Evolutionary conservation across 2,329 filamentous ascomycete species (phyloP).

Genomic region (Ambrosiella xylebori): DNA sequence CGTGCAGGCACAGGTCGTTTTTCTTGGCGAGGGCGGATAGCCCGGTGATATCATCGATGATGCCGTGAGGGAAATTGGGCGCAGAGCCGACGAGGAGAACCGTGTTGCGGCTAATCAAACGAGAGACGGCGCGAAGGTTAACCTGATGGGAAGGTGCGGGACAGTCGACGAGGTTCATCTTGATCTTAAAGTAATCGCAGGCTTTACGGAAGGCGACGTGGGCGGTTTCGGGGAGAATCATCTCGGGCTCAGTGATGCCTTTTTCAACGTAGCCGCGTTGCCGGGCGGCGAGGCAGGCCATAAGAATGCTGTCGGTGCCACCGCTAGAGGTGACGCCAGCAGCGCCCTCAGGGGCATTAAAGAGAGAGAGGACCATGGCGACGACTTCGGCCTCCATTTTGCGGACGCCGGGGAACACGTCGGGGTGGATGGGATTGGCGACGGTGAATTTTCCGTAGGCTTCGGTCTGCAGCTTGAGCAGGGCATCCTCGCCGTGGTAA

Average conservation of each 20-base stretch:
- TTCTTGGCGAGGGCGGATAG: conserved; percentile 69
- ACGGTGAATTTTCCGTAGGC: conserved; percentile 92
- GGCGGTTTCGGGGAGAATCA: conserved; percentile 89
- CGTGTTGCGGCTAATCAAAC: conserved; percentile 87
- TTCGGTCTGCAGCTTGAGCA: conserved; percentile 74
- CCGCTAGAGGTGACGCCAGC: conserved; percentile 84
- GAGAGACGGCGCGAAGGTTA: conserved; percentile 56
- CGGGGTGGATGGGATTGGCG: conserved; percentile 89
- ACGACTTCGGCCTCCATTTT: conserved; percentile 99
- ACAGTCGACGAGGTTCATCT: conserved; percentile 73
- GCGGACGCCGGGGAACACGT: conserved; percentile 91
- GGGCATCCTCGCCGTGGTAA: conserved; percentile 75
- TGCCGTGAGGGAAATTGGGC: conserved; percentile 95
- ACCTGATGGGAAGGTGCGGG: conserved; percentile 77
- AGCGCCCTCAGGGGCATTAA: conserved; percentile 71
- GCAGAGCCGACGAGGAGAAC: conserved; percentile 84
- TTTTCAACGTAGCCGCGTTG: conserved; percentile 78
- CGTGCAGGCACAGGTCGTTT: conserved; percentile 73
- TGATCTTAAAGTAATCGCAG: conserved; percentile 90
- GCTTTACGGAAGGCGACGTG: conserved; percentile 97
- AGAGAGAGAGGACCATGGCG: conserved; percentile 80
- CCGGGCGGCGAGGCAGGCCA: conserved; percentile 80
- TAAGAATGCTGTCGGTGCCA: conserved; percentile 90
- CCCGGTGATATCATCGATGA: conserved; percentile 82
- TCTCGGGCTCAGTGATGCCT: conserved; percentile 81